These are phyloP conservation scores for Stephanodiscus triporus DNA, from an alignment of 108 stramenopile genomes.

Conservation along the genomic window DNA sequence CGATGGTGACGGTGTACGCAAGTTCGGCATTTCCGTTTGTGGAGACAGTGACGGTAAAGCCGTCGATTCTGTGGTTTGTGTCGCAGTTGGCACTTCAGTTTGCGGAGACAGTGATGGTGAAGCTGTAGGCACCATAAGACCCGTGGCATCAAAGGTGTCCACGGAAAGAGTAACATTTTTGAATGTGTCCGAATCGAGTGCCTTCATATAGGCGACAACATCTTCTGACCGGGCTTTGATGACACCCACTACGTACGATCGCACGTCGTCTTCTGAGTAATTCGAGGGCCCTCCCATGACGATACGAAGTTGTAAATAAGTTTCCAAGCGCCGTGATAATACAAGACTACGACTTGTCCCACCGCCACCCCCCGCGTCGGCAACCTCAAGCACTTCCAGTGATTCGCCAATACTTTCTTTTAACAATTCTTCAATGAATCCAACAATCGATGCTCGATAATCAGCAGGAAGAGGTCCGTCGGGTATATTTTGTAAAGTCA, in stretches of 20 bases:
- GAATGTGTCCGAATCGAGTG: slow-evolving; percentile 23
- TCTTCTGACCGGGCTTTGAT: background rate
- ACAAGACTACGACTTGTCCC: background rate
- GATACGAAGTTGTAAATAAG: background rate
- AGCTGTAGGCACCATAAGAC: no score
- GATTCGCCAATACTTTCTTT: background rate
- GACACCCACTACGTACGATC: slow-evolving; percentile 4
- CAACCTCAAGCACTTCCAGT: slow-evolving; percentile 9
- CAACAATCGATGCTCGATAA: slow-evolving; percentile 1
- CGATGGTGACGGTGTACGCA: slow-evolving; percentile 7
- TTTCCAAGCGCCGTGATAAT: background rate
- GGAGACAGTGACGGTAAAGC: slow-evolving; percentile 7
- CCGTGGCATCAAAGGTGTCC: slow-evolving; percentile 1
- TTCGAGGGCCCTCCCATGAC: slow-evolving; percentile 7
- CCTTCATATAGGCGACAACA: slow-evolving; percentile 8
- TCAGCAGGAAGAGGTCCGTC: slow-evolving; percentile 5
- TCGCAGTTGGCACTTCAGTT: slow-evolving; percentile 17
- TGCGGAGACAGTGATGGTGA: slow-evolving; percentile 27
- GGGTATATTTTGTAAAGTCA: slow-evolving; percentile 24
- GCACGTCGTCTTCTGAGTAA: slow-evolving; percentile 11
- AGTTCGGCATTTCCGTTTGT: background rate
- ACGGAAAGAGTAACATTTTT: background rate
- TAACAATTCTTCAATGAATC: slow-evolving; percentile 1
- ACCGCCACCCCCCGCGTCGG: background rate
- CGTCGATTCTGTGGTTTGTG: slow-evolving; percentile 8